Evolutionary conservation across 1,284 basidiomycete genomes (phyloP), one percentile per base, ranked within the genome.

Genomic region (Polyporus tsugae): DNA sequence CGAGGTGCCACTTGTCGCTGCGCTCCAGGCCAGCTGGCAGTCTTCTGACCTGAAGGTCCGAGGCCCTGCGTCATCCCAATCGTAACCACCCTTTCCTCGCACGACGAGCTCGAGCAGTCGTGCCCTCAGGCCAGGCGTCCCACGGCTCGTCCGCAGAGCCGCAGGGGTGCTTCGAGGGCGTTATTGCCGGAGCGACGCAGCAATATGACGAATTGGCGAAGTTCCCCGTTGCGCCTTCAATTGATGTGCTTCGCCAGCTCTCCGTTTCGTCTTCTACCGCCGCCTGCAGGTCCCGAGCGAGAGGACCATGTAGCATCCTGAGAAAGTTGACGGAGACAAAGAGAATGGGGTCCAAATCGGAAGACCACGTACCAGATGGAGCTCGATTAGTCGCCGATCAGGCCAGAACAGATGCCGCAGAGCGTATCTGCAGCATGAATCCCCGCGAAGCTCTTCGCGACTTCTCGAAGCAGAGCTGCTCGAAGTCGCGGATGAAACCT

Each of bases 21-120:
- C 6, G 58, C 38, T 39, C 22, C 1, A 3, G 58, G 13, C 58
- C 38, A 29, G 29, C 38, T 38, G 39, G 38, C 19, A n/a, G 38
- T 38, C 58, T 25, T 60, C 58, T 60, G 58, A 60, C 58, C 38
- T 60, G 35, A 39, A 60, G 58, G 58, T 60, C 58, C 58, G 58
- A 22, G 38, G 38, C n/a, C 57, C 17, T 39, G 57, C 6, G 58
- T 6, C 13, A 22, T 49, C 22, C 46, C 22, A 60, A 15, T 60
- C 58, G 22, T 60, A 60, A 60, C 58, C 38, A 60, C 58, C 38
- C 29, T 38, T 38, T 35, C 55, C 35, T 15, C 22, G 36, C 35
- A 10, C 19, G 13, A 60, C 36, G 36, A 25, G 46, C 46, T 25
- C 46, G 58, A 60, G 22, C 38, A 2, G 25, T 22, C 11, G 22